Conservation (phyloP, 2,329 filamentous ascomycete genomes). For the Fonsecaea multimorphosa region DNA sequence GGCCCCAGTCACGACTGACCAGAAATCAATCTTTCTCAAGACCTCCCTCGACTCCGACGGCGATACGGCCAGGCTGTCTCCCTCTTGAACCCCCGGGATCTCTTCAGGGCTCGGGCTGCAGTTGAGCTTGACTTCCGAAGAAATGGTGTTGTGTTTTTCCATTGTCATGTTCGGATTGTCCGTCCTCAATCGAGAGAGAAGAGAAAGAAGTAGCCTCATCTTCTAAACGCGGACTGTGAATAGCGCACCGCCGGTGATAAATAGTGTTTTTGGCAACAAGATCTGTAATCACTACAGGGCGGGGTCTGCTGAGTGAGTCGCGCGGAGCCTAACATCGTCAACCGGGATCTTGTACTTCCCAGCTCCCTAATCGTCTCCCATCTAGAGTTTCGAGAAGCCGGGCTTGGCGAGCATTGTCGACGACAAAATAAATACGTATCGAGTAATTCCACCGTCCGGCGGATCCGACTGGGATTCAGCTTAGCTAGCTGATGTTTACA, state of each 20-base stretch:
- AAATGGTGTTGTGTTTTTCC: background rate
- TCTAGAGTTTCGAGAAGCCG: background rate
- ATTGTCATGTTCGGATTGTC: background rate
- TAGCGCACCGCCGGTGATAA: background rate
- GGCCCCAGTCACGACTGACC: constrained; percentile 12
- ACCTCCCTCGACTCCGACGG: constrained; percentile 10
- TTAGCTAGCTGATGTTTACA: background rate
- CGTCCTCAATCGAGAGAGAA: background rate
- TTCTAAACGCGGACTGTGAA: background rate
- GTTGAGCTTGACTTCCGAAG: constrained; percentile 8
- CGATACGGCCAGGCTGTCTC: constrained; percentile 3
- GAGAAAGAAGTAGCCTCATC: background rate
- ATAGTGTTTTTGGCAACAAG: background rate
- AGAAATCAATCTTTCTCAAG: constrained; percentile 25
- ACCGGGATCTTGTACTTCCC: constrained; percentile 3
- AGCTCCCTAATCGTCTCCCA: constrained; percentile 1
- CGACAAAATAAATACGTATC: background rate
- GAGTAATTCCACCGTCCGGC: too few relatives aligned
- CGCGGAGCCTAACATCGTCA: background rate
- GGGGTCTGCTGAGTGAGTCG: background rate
- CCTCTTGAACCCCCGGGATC: background rate
- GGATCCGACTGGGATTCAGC: background rate
- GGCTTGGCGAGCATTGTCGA: background rate
- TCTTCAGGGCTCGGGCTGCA: background rate
- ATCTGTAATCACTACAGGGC: background rate